phyloP scores from a whole-genome alignment of 371 early-diverging fungal species.

The Mortierella sp. region DNA sequence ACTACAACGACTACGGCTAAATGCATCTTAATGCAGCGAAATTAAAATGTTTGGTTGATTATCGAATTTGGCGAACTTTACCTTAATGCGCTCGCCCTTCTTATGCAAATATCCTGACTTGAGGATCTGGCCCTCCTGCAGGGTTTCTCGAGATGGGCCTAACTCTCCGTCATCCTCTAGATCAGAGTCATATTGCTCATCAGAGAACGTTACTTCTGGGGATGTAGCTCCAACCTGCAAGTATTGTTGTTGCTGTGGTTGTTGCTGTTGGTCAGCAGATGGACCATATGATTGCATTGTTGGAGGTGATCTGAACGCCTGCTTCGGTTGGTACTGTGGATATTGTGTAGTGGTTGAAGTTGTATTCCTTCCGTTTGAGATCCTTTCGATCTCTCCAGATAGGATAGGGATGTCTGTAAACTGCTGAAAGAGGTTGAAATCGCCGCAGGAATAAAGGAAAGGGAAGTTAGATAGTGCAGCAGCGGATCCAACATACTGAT shows the following conservation, averaged over 20 bases:
- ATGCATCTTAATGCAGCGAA: background rate
- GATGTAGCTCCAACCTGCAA: constrained; percentile 34
- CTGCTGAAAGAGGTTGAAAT: background rate
- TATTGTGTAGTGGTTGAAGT: background rate
- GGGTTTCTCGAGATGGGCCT: constrained; percentile 63
- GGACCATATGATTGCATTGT: constrained; percentile 13
- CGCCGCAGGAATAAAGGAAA: background rate
- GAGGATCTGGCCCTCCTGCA: constrained; percentile 76
- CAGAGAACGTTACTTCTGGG: constrained; percentile 45
- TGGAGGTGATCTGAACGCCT: background rate
- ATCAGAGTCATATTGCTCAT: constrained; percentile 69
- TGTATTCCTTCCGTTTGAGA: constrained; percentile 8
- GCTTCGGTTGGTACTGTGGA: constrained; percentile 8
- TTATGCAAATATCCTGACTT: constrained; percentile 79
- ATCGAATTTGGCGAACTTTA: constrained; percentile 8
- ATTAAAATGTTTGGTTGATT: too few relatives aligned
- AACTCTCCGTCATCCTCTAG: constrained; percentile 58
- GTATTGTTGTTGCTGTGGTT: constrained; percentile 12
- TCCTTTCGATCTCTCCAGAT: constrained; percentile 11
- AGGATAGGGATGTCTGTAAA: constrained; percentile 7
- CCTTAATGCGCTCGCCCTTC: constrained; percentile 74
- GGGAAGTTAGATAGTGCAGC: background rate
- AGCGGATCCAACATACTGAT: constrained; percentile 3
- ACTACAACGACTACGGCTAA: background rate
- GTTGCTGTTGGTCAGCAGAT: constrained; percentile 5